Conservation (phyloP, 495 filamentous ascomycete genomes). For the Penicillium steckii region DNA sequence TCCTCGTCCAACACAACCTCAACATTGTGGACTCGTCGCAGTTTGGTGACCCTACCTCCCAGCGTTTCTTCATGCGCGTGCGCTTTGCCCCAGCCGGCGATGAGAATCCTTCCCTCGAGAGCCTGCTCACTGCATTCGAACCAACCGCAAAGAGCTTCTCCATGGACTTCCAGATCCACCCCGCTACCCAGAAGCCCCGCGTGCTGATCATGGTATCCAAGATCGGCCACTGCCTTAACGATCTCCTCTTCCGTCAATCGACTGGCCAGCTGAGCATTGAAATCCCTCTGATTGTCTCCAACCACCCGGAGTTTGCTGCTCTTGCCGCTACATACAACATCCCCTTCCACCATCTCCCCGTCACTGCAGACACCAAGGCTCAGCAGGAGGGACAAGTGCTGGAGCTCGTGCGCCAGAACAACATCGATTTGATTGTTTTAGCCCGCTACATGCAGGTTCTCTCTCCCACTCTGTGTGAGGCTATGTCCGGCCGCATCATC, state of each 20-base stretch:
- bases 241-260: conserved; percentile 69
- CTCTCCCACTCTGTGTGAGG: conserved; percentile 64
- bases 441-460: conserved; percentile 87
- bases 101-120: conserved; percentile 36
- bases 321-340: conserved; percentile 69
- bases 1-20: conserved; percentile 62
- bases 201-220: conserved; percentile 81
- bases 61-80: conserved; percentile 77
- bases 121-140: conserved; percentile 46
- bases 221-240: conserved; percentile 77
- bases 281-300: conserved; percentile 65
- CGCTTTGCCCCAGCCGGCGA: conserved; percentile 56
- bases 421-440: conserved; percentile 70
- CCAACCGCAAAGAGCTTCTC: conserved; percentile 54
- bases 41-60: conserved; percentile 62
- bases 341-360: conserved; percentile 70
- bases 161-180: conserved; percentile 63
- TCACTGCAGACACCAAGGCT: conserved; percentile 65
- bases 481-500: conserved; percentile 74
- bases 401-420: conserved; percentile 59
- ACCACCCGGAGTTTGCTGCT: conserved; percentile 68
- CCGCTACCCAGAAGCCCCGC: conserved; percentile 59
- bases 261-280: conserved; percentile 62
- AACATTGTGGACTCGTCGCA: conserved; percentile 76
- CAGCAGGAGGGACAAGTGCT: conserved; percentile 65